A percentile compares a stretch with the other conserved stretches of the same genome.
phyloP scores from a whole-genome alignment of 2,329 filamentous ascomycete genomes.

The Cercospora sp. region DNA sequence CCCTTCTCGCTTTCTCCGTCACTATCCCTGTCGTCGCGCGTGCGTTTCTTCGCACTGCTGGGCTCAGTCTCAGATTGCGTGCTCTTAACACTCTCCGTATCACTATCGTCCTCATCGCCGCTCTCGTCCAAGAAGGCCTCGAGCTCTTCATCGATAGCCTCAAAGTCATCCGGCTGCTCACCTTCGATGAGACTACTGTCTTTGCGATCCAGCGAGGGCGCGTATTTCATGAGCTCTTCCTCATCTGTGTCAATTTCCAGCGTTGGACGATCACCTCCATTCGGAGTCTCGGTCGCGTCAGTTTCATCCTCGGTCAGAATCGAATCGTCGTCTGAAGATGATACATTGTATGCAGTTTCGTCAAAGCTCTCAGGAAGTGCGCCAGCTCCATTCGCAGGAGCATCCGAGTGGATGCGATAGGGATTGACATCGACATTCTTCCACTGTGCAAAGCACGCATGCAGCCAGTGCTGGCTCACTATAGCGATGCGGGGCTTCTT shows the following conservation, averaged over 20 bases:
- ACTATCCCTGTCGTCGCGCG: slow-evolving; percentile 36
- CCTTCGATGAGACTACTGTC: slow-evolving; percentile 36
- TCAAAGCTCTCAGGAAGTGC: slow-evolving; percentile 37
- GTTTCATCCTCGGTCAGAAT: slow-evolving; percentile 41
- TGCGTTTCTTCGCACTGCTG: slow-evolving; percentile 35
- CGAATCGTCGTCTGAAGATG: slow-evolving; percentile 50
- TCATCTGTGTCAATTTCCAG: slow-evolving; percentile 30
- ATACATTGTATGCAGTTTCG: slow-evolving; percentile 41
- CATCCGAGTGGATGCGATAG: slow-evolving; percentile 75
- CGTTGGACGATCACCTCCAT: slow-evolving; percentile 22
- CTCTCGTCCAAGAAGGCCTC: slow-evolving; percentile 68
- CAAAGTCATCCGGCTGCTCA: slow-evolving; percentile 44
- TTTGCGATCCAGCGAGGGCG: slow-evolving; percentile 46
- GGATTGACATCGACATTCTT: slow-evolving; percentile 73
- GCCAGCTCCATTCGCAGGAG: slow-evolving; percentile 55
- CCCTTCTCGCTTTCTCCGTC: slow-evolving; percentile 45
- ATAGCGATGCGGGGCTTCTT: slow-evolving; percentile 76
- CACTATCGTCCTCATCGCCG: slow-evolving; percentile 47
- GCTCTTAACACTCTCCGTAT: slow-evolving; percentile 29
- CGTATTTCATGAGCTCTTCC: slow-evolving; percentile 50
- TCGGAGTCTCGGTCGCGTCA: slow-evolving; percentile 24
- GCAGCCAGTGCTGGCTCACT: slow-evolving; percentile 87
- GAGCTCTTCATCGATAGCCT: slow-evolving; percentile 66
- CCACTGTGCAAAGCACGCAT: slow-evolving; percentile 84
- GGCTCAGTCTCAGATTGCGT: slow-evolving; percentile 20